phyloP scores from a whole-genome alignment of 352 stramenopile species.

The Globisporangium uncinulatum region DNA sequence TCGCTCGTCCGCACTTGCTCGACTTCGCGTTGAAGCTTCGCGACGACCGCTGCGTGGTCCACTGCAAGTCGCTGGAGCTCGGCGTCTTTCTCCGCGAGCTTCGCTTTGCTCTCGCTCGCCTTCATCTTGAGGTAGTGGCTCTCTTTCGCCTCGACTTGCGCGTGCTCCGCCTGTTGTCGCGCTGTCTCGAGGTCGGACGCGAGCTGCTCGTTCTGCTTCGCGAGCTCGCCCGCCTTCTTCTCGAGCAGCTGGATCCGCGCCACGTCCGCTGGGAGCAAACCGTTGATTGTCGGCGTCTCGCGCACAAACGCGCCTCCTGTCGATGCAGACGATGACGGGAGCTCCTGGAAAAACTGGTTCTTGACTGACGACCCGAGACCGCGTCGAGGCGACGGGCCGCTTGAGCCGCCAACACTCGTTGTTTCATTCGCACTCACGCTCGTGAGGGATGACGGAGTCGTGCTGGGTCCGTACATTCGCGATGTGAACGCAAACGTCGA shows the following conservation, averaged over 20 bases:
- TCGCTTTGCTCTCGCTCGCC: slow-evolving; percentile 35
- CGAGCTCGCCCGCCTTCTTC: slow-evolving; percentile 23
- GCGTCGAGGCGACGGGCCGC: slow-evolving; percentile 5
- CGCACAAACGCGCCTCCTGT: neutral
- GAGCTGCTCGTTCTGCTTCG: slow-evolving; percentile 17
- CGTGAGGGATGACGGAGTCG: neutral
- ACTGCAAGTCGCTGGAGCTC: slow-evolving; percentile 7
- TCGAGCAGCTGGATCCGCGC: slow-evolving; percentile 29
- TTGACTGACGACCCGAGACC: slow-evolving; percentile 17
- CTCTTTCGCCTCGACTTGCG: slow-evolving; percentile 42
- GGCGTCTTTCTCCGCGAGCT: slow-evolving; percentile 29
- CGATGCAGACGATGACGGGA: slow-evolving; percentile 7
- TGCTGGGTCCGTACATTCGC: slow-evolving; percentile 7
- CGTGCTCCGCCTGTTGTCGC: slow-evolving; percentile 21
- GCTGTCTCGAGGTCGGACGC: slow-evolving; percentile 12
- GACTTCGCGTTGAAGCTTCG: neutral
- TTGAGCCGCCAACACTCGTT: neutral
- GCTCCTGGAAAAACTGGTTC: slow-evolving; percentile 22
- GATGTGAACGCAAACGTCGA: slow-evolving; percentile 9
- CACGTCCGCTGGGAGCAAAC: slow-evolving; percentile 1
- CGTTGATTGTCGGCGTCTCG: neutral
- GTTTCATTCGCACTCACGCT: neutral
- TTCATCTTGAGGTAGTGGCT: slow-evolving; percentile 57
- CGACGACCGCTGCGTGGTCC: slow-evolving; percentile 10
- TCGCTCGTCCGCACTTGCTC: slow-evolving; percentile 17